Base-by-base conservation (phyloP, 768 basidiomycete species). In the Rhizopogon rudus region DNA sequence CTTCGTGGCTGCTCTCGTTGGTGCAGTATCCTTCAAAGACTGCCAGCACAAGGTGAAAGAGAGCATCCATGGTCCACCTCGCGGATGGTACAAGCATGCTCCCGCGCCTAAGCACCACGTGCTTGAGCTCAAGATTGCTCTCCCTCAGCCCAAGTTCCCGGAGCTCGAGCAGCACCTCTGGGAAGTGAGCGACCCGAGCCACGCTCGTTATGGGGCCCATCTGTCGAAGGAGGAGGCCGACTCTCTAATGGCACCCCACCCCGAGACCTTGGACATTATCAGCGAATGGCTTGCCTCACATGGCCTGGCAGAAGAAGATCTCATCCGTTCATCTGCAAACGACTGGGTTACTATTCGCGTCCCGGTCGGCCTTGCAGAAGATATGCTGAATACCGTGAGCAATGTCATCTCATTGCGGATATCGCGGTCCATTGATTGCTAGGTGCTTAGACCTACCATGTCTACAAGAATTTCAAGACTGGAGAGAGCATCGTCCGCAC, bases 151-250 rank as follows among this genome's bases (percentile, higher is more conserved):
- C 22, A 73, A 81, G 61, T 83, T 83, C 60, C 60, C 65, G 33
- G 63, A 67, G 29, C 64, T 85, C 55, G 81, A 85, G 62, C 66
- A 77, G 40, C 77, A 80, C 44, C 65, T 86, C 6, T 79, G 73
- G 64, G 79, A 84, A 65, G 72, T 84, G 17, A 83, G 81, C 62
- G 73, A 84, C 61, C 84, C 83, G 0, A 66, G 65, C 45, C 82
- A 84, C 56, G 56, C 65, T 31, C 79, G 79, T 37, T 84, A 83
- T 61, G 83, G 82, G 0, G 70, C 73, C n/a, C 74, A 82, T 63
- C 67, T 90, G 41, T 78, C 84, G 51, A 86, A 85, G 67, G 82
- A 79, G 50, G 80, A 89, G 57, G 82, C 85, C 5, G 84, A 88
- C 45, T 74, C 65, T 2, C 71, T 88, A 41, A 77, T 87, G 48